Base-by-base conservation (phyloP, 441 rosid species). In the Dalechampia spathulata region DNA sequence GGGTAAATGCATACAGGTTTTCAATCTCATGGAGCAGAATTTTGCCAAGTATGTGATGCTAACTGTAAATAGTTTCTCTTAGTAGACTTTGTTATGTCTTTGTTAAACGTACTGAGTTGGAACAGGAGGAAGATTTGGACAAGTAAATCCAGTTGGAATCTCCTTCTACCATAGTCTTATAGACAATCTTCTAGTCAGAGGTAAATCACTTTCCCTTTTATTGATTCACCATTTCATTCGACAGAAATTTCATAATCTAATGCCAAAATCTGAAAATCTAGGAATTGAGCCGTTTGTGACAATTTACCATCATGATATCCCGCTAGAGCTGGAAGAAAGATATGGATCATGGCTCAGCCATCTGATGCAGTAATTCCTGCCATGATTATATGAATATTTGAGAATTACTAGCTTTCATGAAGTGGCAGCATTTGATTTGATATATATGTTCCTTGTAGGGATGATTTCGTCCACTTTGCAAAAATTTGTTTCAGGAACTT, bases 281-380 rank as follows among this genome's bases (percentile, higher is more conserved):
- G 84, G 82, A 41, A 74, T 74, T 20, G 67, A 76, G 64, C 84
- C 84, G 16, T 81, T 76, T 32, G 82, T 76, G 44, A 74, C 87
- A 22, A 63, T 78, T 26, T 62, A 60, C 40, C 87, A 81, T 44
- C 62, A 57, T 43, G 84, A 76, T 49, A 40, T 54, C 17, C 87
- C 80, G 17, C 74, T 62, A 62, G 75, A 70, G 54, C 65, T 78
- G 8, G 80, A 64, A 55, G 75, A 81, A n/a, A 66, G 55, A 72
- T 81, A 76, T 23, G 79, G 77, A 8, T 63, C 74, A 36, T 78
- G 81, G 78, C 74, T 78, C 36, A 75, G 75, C 52, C 75, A 79
- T 45, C 56, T 40, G 11, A 76, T 75, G 43, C 83, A 78, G 81
- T 78, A 68, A 62, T 55, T 43, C 4, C 34, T 3, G 34, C 34